phyloP scores from a whole-genome alignment of 495 filamentous ascomycete genomes.

The Aspergillus nidulans region DNA sequence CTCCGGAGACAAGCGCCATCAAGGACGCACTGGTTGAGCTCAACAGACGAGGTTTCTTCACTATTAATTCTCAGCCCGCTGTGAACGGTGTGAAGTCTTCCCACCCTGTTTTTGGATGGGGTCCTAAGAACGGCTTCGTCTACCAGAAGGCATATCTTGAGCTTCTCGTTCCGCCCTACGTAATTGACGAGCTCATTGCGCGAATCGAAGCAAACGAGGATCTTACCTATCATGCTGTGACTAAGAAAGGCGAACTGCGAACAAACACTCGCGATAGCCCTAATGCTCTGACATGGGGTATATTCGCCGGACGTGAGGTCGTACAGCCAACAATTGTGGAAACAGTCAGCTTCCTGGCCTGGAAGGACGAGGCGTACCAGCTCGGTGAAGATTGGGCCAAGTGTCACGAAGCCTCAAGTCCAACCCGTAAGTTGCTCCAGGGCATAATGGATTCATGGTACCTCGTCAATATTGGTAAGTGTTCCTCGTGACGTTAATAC shows the following conservation, averaged over 20 bases:
- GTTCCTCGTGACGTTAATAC: background rate
- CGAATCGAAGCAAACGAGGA: conserved; percentile 76
- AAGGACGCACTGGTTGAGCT: conserved; percentile 70
- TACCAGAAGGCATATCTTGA: conserved; percentile 99
- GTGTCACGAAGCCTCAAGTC: conserved; percentile 72
- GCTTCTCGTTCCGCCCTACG: conserved; percentile 72
- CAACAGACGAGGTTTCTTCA: conserved; percentile 82
- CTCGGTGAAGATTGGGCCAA: conserved; percentile 92
- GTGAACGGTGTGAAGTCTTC: conserved; percentile 89
- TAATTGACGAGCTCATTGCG: conserved; percentile 72
- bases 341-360: conserved; percentile 94
- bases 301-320: conserved; percentile 97
- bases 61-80: conserved; percentile 96
- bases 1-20: conserved; percentile 73
- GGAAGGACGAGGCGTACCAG: conserved; percentile 97
- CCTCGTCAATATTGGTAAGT: conserved; percentile 89
- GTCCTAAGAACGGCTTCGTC: conserved; percentile 89
- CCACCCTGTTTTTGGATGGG: conserved; percentile 88
- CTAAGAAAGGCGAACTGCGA: conserved; percentile 69
- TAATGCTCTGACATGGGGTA: conserved; percentile 98
- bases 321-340: conserved; percentile 99
- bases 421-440: conserved; percentile 79
- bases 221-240: conserved; percentile 89
- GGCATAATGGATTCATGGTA: conserved; percentile 86
- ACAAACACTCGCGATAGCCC: conserved; percentile 84